Conservation (phyloP, 176 grass and related monocot genomes). For the Aegilops bicornis region DNA sequence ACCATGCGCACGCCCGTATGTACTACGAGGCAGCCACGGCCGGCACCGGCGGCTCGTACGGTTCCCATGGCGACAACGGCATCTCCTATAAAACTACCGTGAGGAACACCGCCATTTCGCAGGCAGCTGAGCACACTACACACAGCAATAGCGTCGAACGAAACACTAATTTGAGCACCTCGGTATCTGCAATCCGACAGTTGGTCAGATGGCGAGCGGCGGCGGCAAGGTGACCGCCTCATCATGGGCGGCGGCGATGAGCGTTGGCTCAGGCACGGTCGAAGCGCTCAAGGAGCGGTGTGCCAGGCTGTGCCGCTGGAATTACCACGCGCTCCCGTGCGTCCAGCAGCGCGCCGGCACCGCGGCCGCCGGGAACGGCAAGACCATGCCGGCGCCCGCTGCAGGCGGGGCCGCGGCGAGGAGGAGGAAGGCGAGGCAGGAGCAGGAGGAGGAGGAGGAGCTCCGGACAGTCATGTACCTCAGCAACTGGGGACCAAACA, state of each 20-base stretch:
- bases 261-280: slow-evolving; percentile 31
- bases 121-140: neutral
- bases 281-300: slow-evolving; percentile 61
- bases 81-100: slow-evolving; percentile 19
- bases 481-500: slow-evolving; percentile 71
- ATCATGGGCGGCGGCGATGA: slow-evolving; percentile 46
- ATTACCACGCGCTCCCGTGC: slow-evolving; percentile 43
- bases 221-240: slow-evolving; percentile 17
- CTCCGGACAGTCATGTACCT: slow-evolving; percentile 59
- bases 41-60: neutral
- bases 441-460: slow-evolving; percentile 66
- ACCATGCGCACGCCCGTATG: neutral
- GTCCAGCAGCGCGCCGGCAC: slow-evolving; percentile 20
- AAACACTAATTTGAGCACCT: neutral
- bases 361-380: neutral
- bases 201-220: slow-evolving; percentile 26
- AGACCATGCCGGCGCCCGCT: neutral
- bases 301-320: slow-evolving; percentile 49
- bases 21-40: slow-evolving; percentile 10
- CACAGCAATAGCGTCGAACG: neutral
- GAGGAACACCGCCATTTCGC: neutral
- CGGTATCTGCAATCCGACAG: neutral
- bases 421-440: slow-evolving; percentile 39
- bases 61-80: neutral
- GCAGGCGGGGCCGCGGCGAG: neutral